Evolutionary conservation across 1,284 basidiomycete genomes (phyloP), one percentile per base, ranked within the genome.

Genomic region (Tremellales sp.): DNA sequence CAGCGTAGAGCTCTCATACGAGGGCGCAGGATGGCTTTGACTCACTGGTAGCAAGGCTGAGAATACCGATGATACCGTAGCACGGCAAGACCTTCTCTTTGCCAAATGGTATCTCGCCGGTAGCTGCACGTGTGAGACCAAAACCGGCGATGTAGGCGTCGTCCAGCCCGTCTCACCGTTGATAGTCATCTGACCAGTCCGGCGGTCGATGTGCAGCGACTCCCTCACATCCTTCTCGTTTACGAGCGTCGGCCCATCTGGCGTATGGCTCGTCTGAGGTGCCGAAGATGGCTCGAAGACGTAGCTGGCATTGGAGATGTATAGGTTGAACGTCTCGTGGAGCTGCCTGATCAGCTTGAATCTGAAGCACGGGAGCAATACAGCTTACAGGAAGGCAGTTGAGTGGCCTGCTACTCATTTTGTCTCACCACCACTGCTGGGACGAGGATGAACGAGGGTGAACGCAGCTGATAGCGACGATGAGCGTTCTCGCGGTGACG

Each of bases 21-120:
- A 21, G 13, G 3, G 15, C 35, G 3, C 24, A 6, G 13, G 35
- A 24, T n/a, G 7, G 22, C 10, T 7, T 15, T 48, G 12, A 79
- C 87, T 60, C 67, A 93, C 90, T 87, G 54, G 87, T 78, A n/a
- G 88, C 82, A 49, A 97, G 77, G 17, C 86, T 85, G 60, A 96
- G 84, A 65, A 90, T 78, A 47, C 91, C 92, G 45, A 90, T 77
- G 57, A 96, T 86, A 47, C 90, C 92, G 73, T 89, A 90, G 47
- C 77, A 75, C n/a, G 74, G 73, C 29, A 76, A 71, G 31, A 77
- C 73, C 58, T 74, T 75, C 37, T 78, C 77, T 11, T 67, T 61
- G 1, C 70, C 70, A 4, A 72, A 56, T 0, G 75, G 77, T 10
- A 73, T 67, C 17, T 62, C 61, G 0, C 62, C 51, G 5, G 66